These are phyloP conservation scores for Penicillium sp. DNA, from an alignment of 2,329 filamentous ascomycete species.

Conservation along the genomic window DNA sequence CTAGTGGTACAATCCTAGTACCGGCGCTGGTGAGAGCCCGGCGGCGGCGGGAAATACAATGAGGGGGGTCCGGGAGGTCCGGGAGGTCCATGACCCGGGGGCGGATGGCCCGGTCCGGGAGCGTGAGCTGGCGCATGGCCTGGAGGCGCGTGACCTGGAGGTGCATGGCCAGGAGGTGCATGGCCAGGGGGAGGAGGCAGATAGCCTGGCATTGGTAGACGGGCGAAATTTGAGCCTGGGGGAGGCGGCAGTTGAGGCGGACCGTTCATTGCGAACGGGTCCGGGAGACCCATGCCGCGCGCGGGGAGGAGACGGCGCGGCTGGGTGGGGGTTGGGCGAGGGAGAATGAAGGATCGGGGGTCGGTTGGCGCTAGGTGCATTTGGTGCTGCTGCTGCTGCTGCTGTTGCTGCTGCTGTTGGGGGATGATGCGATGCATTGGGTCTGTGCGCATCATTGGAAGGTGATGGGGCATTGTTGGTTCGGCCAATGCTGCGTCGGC, in stretches of 20 bases:
- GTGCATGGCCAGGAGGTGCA: constrained; percentile 3
- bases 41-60: constrained; percentile 18
- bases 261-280: constrained; percentile 39
- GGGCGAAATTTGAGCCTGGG: constrained; percentile 40
- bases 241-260: constrained; percentile 44
- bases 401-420: constrained; percentile 16
- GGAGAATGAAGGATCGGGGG: constrained; percentile 32
- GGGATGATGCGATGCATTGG: constrained; percentile 38
- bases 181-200: constrained; percentile 21
- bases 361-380: constrained; percentile 30
- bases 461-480: constrained; percentile 25
- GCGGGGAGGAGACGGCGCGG: constrained; percentile 42
- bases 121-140: not conserved
- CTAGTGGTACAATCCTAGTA: constrained; percentile 10
- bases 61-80: not conserved
- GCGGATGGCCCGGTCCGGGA: constrained; percentile 1
- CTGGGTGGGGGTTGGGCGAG: constrained; percentile 28
- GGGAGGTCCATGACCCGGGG: constrained; percentile 2
- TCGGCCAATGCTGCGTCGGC: constrained; percentile 34
- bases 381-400: not conserved
- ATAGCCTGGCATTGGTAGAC: constrained; percentile 33
- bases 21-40: constrained; percentile 15
- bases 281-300: constrained; percentile 34
- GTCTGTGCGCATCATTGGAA: constrained; percentile 45
- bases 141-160: not conserved